Conservation (phyloP, 768 basidiomycete species). For the Ramaria rubella region DNA sequence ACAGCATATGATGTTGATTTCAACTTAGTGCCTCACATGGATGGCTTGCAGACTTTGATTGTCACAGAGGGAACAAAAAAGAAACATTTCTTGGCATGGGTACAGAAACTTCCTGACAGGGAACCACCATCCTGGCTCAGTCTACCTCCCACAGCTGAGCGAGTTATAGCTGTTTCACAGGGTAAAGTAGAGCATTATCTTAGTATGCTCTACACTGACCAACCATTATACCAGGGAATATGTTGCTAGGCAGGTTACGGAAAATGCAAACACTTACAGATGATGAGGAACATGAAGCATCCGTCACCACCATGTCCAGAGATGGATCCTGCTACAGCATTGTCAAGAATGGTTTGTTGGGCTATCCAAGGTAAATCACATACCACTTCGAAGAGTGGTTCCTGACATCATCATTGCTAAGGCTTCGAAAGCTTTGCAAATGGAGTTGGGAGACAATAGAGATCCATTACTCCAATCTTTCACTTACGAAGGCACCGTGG, state of each 20-base stretch:
- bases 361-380: slow-evolving; percentile 55
- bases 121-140: slow-evolving; percentile 95
- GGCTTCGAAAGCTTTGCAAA: slow-evolving; percentile 59
- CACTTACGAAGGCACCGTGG: slow-evolving; percentile 78
- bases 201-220: background rate
- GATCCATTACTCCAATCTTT: slow-evolving; percentile 89
- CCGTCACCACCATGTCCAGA: slow-evolving; percentile 50
- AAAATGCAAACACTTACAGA: slow-evolving; percentile 89
- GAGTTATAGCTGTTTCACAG: slow-evolving; percentile 85
- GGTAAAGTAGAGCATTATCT: slow-evolving; percentile 41
- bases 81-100: slow-evolving; percentile 88
- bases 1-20: slow-evolving; percentile 92
- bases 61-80: slow-evolving; percentile 91
- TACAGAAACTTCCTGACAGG: slow-evolving; percentile 79
- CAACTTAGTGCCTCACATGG: slow-evolving; percentile 65
- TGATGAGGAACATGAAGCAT: slow-evolving; percentile 66
- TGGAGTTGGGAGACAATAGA: slow-evolving; percentile 60
- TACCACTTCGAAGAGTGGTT: background rate
- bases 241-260: slow-evolving; percentile 77
- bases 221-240: slow-evolving; percentile 50
- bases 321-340: slow-evolving; percentile 62
- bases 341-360: slow-evolving; percentile 78
- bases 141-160: slow-evolving; percentile 86
- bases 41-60: slow-evolving; percentile 49
- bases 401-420: slow-evolving; percentile 21